Conservation (phyloP, 1,284 basidiomycete genomes). For the Cutaneotrichosporon sp. region DNA sequence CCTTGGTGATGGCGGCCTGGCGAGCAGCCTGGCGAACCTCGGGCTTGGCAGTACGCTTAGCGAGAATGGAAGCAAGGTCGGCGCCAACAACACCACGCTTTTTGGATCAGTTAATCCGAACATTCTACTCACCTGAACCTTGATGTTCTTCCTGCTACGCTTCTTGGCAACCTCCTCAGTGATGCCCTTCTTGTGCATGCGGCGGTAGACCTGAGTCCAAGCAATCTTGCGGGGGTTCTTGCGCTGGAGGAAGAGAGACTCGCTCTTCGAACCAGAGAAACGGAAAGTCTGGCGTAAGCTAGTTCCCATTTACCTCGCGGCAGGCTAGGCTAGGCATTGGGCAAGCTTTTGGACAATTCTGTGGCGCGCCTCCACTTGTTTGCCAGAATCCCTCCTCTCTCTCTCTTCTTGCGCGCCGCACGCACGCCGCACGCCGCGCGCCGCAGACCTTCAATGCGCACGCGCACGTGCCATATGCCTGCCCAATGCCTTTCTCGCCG, state of each 20-base stretch:
- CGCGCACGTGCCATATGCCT: neutral
- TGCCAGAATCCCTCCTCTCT: neutral
- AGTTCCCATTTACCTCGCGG: neutral
- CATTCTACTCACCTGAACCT: slow-evolving; percentile 62
- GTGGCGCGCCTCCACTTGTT: neutral
- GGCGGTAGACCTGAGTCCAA: slow-evolving; percentile 93
- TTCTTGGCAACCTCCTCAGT: slow-evolving; percentile 99
- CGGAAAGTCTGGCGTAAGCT: slow-evolving; percentile 72
- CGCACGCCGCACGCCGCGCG: too few relatives aligned
- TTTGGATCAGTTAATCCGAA: slow-evolving; percentile 37
- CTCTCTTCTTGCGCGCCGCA: neutral
- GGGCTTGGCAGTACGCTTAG: slow-evolving; percentile 86
- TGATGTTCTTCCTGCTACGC: slow-evolving; percentile 93
- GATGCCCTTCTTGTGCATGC: slow-evolving; percentile 99
- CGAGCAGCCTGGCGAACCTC: slow-evolving; percentile 80
- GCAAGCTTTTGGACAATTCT: neutral
- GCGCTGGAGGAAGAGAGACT: slow-evolving; percentile 97
- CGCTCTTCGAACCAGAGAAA: slow-evolving; percentile 82
- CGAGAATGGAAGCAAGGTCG: slow-evolving; percentile 84
- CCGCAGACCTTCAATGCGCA: neutral
- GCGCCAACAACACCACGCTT: slow-evolving; percentile 98
- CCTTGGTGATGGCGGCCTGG: slow-evolving; percentile 81
- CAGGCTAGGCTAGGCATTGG: neutral
- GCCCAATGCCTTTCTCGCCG: slow-evolving; percentile 2
- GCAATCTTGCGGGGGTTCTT: slow-evolving; percentile 99